phyloP scores from a whole-genome alignment of 139 green algal genomes.

The Parachlorella kessleri region DNA sequence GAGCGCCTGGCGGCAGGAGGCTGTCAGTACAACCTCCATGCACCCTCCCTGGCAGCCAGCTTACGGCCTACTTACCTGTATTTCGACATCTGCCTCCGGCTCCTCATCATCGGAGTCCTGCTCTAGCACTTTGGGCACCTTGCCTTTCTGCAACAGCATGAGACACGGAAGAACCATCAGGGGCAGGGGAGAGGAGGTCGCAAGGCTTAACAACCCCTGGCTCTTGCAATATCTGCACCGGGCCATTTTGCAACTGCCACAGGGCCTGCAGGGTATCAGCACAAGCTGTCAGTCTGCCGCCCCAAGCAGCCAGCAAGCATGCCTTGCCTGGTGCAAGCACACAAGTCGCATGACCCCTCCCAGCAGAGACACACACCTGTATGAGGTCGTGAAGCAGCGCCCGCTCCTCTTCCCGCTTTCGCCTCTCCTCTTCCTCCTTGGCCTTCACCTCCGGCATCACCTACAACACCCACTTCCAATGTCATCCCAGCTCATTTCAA shows the following conservation, averaged over 20 bases:
- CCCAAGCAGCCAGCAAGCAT: not conserved
- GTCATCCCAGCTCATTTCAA: too few relatives aligned
- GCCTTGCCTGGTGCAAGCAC: not conserved
- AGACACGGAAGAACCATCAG: too few relatives aligned
- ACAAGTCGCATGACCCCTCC: not conserved
- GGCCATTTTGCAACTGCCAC: too few relatives aligned
- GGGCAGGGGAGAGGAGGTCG: too few relatives aligned
- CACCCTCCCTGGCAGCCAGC: too few relatives aligned
- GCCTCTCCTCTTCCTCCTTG: slow-evolving; percentile 58
- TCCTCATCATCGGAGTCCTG: slow-evolving; percentile 57
- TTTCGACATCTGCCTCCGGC: slow-evolving; percentile 61
- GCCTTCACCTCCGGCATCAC: slow-evolving; percentile 67
- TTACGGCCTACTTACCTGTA: slow-evolving; percentile 35
- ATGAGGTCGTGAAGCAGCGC: slow-evolving; percentile 24
- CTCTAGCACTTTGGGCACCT: slow-evolving; percentile 50
- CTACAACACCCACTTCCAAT: too few relatives aligned
- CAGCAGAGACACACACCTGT: slow-evolving; percentile 2
- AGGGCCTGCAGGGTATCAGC: not conserved
- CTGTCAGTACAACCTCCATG: too few relatives aligned
- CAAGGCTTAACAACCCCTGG: too few relatives aligned
- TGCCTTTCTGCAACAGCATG: slow-evolving; percentile 59
- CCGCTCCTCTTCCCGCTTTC: slow-evolving; percentile 52
- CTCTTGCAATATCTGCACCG: too few relatives aligned
- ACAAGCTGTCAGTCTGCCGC: too few relatives aligned
- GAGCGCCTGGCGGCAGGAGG: too few relatives aligned